phyloP scores from a whole-genome alignment of 306 rosid species.

The Citrullus colocynthis region DNA sequence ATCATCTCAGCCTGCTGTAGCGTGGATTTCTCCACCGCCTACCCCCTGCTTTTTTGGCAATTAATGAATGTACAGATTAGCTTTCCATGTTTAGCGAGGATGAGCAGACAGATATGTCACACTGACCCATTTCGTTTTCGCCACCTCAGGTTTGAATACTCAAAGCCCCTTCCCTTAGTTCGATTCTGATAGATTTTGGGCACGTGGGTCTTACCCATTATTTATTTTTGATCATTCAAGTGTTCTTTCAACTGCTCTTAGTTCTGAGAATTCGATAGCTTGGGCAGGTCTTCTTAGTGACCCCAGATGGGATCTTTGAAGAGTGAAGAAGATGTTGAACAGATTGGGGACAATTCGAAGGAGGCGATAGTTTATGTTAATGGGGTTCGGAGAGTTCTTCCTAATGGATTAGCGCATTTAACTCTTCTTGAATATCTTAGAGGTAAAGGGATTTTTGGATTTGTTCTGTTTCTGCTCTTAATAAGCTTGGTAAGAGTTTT shows the following conservation, averaged over 20 bases:
- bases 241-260: not conserved
- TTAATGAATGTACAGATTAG: not conserved
- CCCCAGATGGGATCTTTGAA: conserved; percentile 62
- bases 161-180: not conserved
- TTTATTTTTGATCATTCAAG: not conserved
- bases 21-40: not conserved
- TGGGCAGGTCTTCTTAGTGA: not conserved
- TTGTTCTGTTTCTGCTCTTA: not conserved
- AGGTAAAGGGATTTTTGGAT: conserved; percentile 28
- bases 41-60: not conserved
- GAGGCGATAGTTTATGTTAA: conserved; percentile 55
- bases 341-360: conserved; percentile 20
- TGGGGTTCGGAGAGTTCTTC: conserved; percentile 54
- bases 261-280: not conserved
- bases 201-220: not conserved
- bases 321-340: conserved; percentile 22
- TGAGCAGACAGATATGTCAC: not conserved
- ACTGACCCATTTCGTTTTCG: not conserved
- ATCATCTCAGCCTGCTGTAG: not conserved
- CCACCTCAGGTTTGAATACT: not conserved
- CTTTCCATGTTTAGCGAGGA: not conserved
- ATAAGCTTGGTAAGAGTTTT: not conserved
- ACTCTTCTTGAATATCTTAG: conserved; percentile 88
- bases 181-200: not conserved
- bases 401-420: conserved; percentile 78